Base-by-base conservation (phyloP, 371 early-diverging fungal species). In the Rhizopus stolonifer region DNA sequence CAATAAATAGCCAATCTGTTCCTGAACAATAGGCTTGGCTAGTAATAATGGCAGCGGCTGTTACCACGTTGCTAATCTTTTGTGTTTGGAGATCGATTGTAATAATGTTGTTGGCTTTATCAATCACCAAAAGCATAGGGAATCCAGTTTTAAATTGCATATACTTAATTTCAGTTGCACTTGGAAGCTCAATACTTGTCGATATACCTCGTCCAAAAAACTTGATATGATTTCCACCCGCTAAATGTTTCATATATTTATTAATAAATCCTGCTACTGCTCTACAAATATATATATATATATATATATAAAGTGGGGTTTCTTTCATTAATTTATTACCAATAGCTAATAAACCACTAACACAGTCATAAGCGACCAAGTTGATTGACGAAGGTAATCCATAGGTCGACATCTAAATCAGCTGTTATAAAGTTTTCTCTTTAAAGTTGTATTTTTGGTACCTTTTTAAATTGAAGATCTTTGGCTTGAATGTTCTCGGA, bases 1-100 rank as follows among this genome's bases (percentile, higher is more conserved):
- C 84, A 48, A 81, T 66, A 54, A 77, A 78, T 7, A 83, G 52
- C 81, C 82, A 83, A 31, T 83, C 81, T 36, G 81, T 72, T 19
- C 82, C 84, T 3, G 64, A 22, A 38, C 76, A 74, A 18, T 78
- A 70, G 26, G 74, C 69, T 21, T 74, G 59, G 11, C 80, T 72
- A 8, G 82, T 83, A 38, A 81, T 76, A 43, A 80, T 69, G 11
- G 63, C 76, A 18, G 69, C 76, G 0, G 76, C 69, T 19, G 62
- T 49, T 17, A 77, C 39, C 25, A 65, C 61, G 48, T 72, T 67
- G 18, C 66, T 65, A 1, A 71, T 56, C 21, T 58, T 62, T 45
- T 69, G 65, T 45, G 75, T 75, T 15, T 69, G 62, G 11, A 83
- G 60, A 52, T 83, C 81, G 50, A 81, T 67, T 2, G 77, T 71